phyloP scores from a whole-genome alignment of 768 basidiomycete species.

The Chiua virens region DNA sequence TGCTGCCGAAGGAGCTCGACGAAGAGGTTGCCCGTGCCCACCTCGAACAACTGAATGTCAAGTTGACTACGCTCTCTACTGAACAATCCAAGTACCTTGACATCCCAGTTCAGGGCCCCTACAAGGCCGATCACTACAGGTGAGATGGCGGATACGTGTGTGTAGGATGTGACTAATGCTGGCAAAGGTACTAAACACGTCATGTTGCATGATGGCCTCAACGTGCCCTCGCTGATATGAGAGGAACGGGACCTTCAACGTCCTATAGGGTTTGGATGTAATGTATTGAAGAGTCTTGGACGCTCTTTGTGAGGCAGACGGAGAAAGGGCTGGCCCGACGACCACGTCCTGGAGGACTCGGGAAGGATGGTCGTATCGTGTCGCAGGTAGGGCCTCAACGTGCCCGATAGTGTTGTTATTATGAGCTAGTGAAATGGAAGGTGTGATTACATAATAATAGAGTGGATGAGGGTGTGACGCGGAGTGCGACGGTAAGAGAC shows the following conservation, averaged over 20 bases:
- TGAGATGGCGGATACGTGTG: constrained; percentile 21
- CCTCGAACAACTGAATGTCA: constrained; percentile 87
- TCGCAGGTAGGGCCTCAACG: constrained; percentile 38
- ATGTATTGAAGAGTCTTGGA: constrained; percentile 51
- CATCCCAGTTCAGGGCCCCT: constrained; percentile 79
- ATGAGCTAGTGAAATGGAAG: constrained; percentile 1
- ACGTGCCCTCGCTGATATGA: constrained; percentile 68
- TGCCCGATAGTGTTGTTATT: constrained; percentile 18
- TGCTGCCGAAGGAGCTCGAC: constrained; percentile 97
- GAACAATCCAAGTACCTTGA: constrained; percentile 91
- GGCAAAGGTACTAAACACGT: constrained; percentile 30
- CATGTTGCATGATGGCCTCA: constrained; percentile 60
- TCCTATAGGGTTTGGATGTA: constrained; percentile 47
- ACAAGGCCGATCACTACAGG: constrained; percentile 74
- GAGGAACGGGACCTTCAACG: constrained; percentile 67
- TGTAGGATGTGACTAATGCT: not conserved
- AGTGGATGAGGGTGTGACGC: constrained; percentile 13
- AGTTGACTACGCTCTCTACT: constrained; percentile 73
- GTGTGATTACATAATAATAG: constrained; percentile 20
- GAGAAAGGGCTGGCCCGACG: constrained; percentile 10
- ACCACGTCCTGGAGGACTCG: constrained; percentile 9
- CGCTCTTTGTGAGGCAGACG: constrained; percentile 39
- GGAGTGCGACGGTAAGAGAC: constrained; percentile 23
- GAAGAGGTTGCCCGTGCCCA: constrained; percentile 99
- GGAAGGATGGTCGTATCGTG: not conserved